Evolutionary conservation across 441 rosid species (phyloP), one percentile per base, ranked within the genome.

Genomic region (Aquilaria agallochum): DNA sequence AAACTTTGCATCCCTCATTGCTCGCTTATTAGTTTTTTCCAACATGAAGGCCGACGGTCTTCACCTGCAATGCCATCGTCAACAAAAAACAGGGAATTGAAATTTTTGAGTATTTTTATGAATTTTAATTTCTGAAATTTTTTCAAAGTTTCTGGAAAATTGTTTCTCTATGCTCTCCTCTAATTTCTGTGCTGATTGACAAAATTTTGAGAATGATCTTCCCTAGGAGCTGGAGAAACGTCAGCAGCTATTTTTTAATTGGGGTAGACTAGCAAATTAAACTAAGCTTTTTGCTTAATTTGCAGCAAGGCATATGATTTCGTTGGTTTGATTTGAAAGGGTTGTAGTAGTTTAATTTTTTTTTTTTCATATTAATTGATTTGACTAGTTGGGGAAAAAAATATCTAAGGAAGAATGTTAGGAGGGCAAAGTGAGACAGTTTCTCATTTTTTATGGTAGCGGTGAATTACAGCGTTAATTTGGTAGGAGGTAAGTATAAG

Each of bases 11-110:
- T 86, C 97, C 1, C 68, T 60, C 11, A 70, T 89, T 11, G 97
- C 95, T n/a, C 93, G 99, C 5, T 76, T 76, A 53, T 71, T 95
- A 4, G 89, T 91, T 33, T 85, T 75, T 72, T 82, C 92, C 55
- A 72, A 62, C 27, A 82, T 81, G 15, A 84, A 20, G 95, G 10
- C 94, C 96, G 64, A 94, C 97, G 5, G 97, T 91, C 9, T 94
- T 94, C 84, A 91, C 96, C 9, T 94, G 97, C 72, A 94, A 94
- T 57, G 99, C 99, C 12, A 83, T 94, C 59, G 80, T 91, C 34
- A 20, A 20, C 27, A 20, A 20, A 20, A 20, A 20, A 20, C 27
- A 20, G 27, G 27, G 27, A 20, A 20, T 20, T 20, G 27, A 20
- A 5, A 64, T 40, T 74, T n/a, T 40, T 31, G 40, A 5, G 5